These are phyloP conservation scores for Yamadazyma mexicana DNA, from an alignment of 1,139 yeast genomes.

Conservation along the genomic window DNA sequence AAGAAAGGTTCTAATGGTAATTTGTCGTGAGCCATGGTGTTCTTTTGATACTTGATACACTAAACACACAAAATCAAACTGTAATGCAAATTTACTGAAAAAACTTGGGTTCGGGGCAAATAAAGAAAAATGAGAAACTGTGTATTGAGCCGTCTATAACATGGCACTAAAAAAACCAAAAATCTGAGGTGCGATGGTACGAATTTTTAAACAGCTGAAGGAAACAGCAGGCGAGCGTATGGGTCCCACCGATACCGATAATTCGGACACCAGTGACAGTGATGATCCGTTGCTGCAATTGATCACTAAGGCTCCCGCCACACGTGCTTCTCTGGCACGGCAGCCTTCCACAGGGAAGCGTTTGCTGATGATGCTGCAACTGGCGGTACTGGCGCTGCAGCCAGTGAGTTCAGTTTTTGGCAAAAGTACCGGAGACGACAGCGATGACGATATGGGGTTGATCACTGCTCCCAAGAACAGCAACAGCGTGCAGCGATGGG, in stretches of 20 bases:
- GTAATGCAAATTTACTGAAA: too few relatives aligned
- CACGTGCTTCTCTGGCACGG: not conserved
- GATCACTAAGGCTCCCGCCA: not conserved
- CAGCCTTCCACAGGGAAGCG: too few relatives aligned
- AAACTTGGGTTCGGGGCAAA: too few relatives aligned
- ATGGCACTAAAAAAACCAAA: constrained; percentile 3
- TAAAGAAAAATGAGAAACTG: not conserved
- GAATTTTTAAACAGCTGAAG: not conserved
- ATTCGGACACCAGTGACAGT: constrained; percentile 1
- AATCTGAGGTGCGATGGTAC: not conserved
- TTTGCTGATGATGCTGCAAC: too few relatives aligned
- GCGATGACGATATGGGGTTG: constrained; percentile 5
- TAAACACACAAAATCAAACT: not conserved
- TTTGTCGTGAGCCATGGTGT: constrained; percentile 31
- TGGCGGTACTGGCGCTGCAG: not conserved
- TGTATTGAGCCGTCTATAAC: constrained; percentile 5
- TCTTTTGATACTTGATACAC: not conserved
- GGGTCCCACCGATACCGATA: not conserved
- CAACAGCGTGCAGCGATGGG: constrained; percentile 6
- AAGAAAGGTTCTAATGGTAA: constrained; percentile 50
- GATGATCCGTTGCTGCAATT: constrained; percentile 2
- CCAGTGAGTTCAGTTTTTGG: not conserved
- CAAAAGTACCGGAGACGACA: not conserved
- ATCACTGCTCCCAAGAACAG: constrained; percentile 7
- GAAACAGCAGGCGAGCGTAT: not conserved